Base-by-base conservation (phyloP, 495 filamentous ascomycete genomes). In the Podospora tetraspora region DNA sequence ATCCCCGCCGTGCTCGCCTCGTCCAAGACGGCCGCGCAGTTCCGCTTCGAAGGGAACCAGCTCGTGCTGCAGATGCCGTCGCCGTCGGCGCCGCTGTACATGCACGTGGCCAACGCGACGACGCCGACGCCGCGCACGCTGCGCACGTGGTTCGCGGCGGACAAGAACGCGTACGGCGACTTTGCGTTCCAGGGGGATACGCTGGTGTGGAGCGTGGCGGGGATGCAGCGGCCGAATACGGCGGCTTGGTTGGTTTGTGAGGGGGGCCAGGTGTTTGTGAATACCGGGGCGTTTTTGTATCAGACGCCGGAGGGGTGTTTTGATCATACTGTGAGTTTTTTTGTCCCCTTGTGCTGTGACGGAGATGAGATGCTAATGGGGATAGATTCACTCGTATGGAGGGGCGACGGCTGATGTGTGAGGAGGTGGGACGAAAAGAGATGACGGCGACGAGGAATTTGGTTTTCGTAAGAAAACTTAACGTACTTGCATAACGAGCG, bases 171-270 rank as follows among this genome's bases (percentile, higher is more conserved):
- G 3, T 85, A 83, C 69, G 82, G 83, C 24, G 79, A 78, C 2
- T 85, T 85, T 69, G 74, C 69, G 16, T 85, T 79, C 64, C 74
- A 77, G 66, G 84, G 83, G 19, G 84, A 86, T 74, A 81, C 80
- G 4, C 64, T 83, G 16, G 74, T 74, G 59, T 85, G 84, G 84
- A 76, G 68, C n/a, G 74, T 74, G 5, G 24, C 77, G 25, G 76
- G 70, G 27, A 78, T 85, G 57, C 67, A 52, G 9, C 64, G 82
- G 59, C 84, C 80, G 62, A 86, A 85, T 67, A 68, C 65, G 32
- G 78, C 77, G 13, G 84, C 84, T 4, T 85, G 79, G 77, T 77
- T 84, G 71, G 82, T 84, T 25, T 85, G 84, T 64, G 76, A 66
- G 37, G 72, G 71, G 23, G 71, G 74, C 65, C 66, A 72, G 68